Conservation (phyloP, 2,329 filamentous ascomycete genomes). For the Exserohilum turcica region DNA sequence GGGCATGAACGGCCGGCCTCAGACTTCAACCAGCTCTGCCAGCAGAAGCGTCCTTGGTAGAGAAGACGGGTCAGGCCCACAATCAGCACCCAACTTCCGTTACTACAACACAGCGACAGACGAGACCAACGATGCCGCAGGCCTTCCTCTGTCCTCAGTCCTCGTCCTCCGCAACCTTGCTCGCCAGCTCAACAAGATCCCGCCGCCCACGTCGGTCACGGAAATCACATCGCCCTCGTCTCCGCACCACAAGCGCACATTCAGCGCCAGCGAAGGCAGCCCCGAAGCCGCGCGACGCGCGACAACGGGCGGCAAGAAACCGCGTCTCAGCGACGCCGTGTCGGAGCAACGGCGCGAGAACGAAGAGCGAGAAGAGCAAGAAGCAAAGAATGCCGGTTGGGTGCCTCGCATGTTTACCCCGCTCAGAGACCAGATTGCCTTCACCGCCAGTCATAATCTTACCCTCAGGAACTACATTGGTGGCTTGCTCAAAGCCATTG, state of each 20-base stretch:
- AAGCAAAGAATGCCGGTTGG: constrained; percentile 62
- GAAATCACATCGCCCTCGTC: constrained; percentile 35
- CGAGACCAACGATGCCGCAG: constrained; percentile 65
- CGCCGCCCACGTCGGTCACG: constrained; percentile 29
- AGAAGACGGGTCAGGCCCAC: constrained; percentile 19
- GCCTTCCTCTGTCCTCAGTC: constrained; percentile 77
- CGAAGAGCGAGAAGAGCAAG: constrained; percentile 52
- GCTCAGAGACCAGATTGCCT: constrained; percentile 67
- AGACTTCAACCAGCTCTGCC: constrained; percentile 20
- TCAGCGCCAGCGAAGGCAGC: constrained; percentile 37
- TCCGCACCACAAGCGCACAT: constrained; percentile 36
- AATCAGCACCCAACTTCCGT: constrained; percentile 37
- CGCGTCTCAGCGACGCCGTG: constrained; percentile 40
- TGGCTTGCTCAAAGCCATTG: constrained; percentile 43
- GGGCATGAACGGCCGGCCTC: constrained; percentile 32
- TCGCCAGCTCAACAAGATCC: constrained; percentile 49
- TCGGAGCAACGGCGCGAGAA: constrained; percentile 37
- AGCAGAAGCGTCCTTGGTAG: constrained; percentile 30
- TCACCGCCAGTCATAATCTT: constrained; percentile 71
- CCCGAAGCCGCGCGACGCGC: constrained; percentile 31
- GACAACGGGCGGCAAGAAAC: constrained; percentile 52
- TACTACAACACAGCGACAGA: constrained; percentile 56
- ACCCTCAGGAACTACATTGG: constrained; percentile 48
- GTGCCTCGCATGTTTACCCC: constrained; percentile 71
- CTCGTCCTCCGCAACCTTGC: constrained; percentile 81